Evolutionary conservation across 75 land plant genomes (phyloP).

Genomic region (Pseudotsuga menziesii): DNA sequence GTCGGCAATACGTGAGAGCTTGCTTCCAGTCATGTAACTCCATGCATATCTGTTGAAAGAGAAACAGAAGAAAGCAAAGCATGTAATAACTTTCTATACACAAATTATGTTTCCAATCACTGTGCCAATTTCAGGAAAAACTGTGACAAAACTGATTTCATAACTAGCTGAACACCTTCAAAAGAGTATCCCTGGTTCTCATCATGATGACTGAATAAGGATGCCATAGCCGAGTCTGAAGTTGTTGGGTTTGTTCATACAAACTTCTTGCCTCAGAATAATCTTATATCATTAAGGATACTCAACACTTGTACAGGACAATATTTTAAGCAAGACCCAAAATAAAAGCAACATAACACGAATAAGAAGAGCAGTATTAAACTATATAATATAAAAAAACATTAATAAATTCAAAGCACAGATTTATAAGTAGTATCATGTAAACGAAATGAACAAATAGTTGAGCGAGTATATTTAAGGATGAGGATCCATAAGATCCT

Average conservation of each 20-base stretch:
- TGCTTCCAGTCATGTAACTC: constrained; percentile 62
- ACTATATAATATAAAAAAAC: background rate
- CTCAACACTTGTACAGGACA: background rate
- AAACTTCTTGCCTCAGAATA: constrained; percentile 23
- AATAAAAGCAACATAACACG: background rate
- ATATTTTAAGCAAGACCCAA: background rate
- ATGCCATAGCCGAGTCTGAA: constrained; percentile 49
- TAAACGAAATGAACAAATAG: background rate
- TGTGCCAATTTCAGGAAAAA: background rate
- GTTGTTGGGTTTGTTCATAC: constrained; percentile 43
- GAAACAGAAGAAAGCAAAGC: background rate
- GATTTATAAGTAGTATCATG: background rate
- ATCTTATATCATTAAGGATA: constrained; percentile 6
- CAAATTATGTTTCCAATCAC: background rate
- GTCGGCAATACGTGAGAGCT: constrained; percentile 60
- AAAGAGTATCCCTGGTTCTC: constrained; percentile 60
- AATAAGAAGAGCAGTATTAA: background rate
- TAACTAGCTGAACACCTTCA: constrained; percentile 50
- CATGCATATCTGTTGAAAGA: constrained; percentile 51
- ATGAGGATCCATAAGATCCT: background rate
- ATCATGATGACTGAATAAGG: constrained; percentile 52
- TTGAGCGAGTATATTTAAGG: background rate
- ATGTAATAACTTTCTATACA: background rate
- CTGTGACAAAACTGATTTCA: background rate
- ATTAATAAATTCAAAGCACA: background rate